Evolutionary conservation across 441 rosid species (phyloP), one percentile per base, ranked within the genome.

Genomic region (Eutrema salsugineum): DNA sequence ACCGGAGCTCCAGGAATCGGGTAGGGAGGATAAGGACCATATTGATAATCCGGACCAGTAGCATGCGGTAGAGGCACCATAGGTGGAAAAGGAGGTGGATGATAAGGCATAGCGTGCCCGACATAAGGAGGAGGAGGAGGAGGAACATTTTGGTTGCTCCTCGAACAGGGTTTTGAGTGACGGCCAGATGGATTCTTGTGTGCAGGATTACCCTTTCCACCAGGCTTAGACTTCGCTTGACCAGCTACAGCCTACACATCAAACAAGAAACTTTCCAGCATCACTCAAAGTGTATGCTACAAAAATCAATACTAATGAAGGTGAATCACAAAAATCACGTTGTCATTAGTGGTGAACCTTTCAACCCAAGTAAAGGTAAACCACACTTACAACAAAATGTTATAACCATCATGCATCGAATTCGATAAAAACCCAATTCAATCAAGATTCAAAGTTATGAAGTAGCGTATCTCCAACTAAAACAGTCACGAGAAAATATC

Each of bases 1-100:
- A 81, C 58, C 68, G 84, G 92, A 75, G 82, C 68, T 79, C 88
- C 97, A 67, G 80, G 67, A 59, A 63, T 68, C 8, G 92, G 94
- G 84, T 81, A 90, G 20, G 88, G 87, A 58, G 90, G 90, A 71
- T 68, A 81, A 69, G 92, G 86, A 32, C 63, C 89, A 68, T 82
- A 91, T 53, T 79, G 81, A 77, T 70, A 89, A 40, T 88, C 94
- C 47, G 94, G 78, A 77, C 84, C 80, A 30, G 88, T 82, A 71
- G 86, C 78, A 55, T 86, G 92, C 5, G 91, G 89, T 39, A 81
- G 88, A 75, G 90, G 90, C 51, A 74, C 77, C 87, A 86, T 83
- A 59, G 91, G 67, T 75, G 83, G 93, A 75, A 84, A 83, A 72
- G 89, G 61, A 49, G 84, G 91, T 62, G 85, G 97, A 77, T 76